phyloP scores from a whole-genome alignment of 75 land plant genomes.

The Pinus albicaulis region DNA sequence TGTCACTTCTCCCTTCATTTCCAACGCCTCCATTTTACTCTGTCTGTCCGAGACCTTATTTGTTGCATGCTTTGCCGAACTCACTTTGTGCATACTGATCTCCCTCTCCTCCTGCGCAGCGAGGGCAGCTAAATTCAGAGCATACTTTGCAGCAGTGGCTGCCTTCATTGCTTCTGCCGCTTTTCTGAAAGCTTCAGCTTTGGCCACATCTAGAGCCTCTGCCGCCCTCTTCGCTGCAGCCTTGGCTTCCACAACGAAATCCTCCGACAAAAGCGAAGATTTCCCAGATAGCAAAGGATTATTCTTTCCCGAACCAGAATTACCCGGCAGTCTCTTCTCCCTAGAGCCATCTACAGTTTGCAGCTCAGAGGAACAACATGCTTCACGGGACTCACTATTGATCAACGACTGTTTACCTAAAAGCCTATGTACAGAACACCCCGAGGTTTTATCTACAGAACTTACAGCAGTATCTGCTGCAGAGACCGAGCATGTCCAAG shows the following conservation, averaged over 20 bases:
- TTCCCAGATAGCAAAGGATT: not conserved
- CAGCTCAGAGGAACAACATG: not conserved
- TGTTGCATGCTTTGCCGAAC: slow-evolving; percentile 1
- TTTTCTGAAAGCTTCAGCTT: slow-evolving; percentile 34
- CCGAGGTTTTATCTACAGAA: slow-evolving; percentile 10
- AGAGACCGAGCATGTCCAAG: not conserved
- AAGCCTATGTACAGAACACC: slow-evolving; percentile 2
- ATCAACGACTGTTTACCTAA: not conserved
- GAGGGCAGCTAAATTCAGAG: slow-evolving; percentile 29
- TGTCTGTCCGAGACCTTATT: not conserved
- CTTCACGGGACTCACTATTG: not conserved
- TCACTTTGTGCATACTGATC: slow-evolving; percentile 8
- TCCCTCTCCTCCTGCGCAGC: slow-evolving; percentile 21
- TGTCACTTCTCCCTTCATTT: not conserved
- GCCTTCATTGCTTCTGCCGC: slow-evolving; percentile 47
- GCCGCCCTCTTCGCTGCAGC: not conserved
- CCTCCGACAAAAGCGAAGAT: not conserved
- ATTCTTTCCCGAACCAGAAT: not conserved
- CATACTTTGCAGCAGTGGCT: slow-evolving; percentile 32
- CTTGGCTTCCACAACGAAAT: slow-evolving; percentile 5
- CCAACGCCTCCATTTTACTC: not conserved
- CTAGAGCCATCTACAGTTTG: slow-evolving; percentile 7
- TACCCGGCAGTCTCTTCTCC: not conserved
- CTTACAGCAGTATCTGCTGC: not conserved
- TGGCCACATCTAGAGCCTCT: slow-evolving; percentile 32